Evolutionary conservation across 257 asterid species (phyloP), one percentile per base, ranked within the genome.

Genomic region (Phtheirospermum japonicum): DNA sequence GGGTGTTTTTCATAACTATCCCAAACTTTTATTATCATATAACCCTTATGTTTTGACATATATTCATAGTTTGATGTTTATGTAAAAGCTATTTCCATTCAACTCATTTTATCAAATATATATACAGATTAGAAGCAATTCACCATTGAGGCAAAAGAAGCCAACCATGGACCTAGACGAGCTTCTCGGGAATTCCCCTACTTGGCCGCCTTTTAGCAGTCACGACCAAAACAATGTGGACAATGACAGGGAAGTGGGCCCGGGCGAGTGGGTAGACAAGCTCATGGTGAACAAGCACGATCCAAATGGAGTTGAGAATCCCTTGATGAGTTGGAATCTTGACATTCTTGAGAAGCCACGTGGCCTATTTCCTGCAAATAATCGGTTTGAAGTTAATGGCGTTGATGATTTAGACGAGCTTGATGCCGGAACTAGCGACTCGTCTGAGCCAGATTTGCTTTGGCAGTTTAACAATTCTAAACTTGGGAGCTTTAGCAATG

Each of bases 181-280:
- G 67, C 76, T 88, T 18, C 84, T 84, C 5, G 90, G 79, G 9
- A 83, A 79, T 63, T 89, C 98, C 13, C 93, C 95, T 51, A 72
- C 79, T 2, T 92, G 98, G 98, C 95, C 98, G 17, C 95, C 28
- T 1, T 23, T 23, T 1, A 23, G 1, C 28, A 23, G 28, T 3
- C 28, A 23, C 28, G 28, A 71, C 65, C 94, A 72, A 71, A 76
- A 68, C 76, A 69, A 68, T 14, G 76, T 58, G 26, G 90, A 72
- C n/a, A 89, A 84, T 39, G 96, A 86, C 28, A 77, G 76, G 76
- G 96, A 88, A 64, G 66, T 73, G 39, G 76, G 82, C 71, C 66
- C 89, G 1, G 95, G 90, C 36, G 98, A 84, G 71, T 92, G 98
- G 98, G 93, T 88, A 58, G 98, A 92, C 85, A 92, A 92, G 77